phyloP scores from a whole-genome alignment of 805 yeast genomes.

The Candida easanensis region DNA sequence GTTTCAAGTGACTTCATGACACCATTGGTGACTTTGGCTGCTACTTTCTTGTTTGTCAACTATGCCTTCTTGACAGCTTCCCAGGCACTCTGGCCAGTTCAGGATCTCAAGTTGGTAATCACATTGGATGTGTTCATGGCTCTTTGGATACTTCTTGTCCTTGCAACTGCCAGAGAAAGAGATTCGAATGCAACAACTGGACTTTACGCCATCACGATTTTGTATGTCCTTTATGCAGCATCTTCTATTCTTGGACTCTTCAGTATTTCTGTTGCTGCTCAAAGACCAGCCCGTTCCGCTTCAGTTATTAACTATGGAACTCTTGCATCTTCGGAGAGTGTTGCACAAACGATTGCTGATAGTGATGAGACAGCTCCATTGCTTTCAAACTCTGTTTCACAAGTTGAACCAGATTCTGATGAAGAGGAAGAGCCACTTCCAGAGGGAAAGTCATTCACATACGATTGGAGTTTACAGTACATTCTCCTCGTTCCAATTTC shows the following conservation, averaged over 20 bases:
- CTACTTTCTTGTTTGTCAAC: constrained; percentile 50
- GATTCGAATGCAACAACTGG: constrained; percentile 37
- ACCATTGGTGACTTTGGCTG: constrained; percentile 48
- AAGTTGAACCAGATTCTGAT: constrained; percentile 16
- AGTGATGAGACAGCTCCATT: constrained; percentile 34
- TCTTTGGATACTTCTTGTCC: constrained; percentile 55
- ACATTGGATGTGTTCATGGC: constrained; percentile 51
- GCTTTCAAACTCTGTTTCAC: constrained; percentile 21
- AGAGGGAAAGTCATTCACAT: constrained; percentile 44
- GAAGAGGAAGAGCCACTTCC: constrained; percentile 20
- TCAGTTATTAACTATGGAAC: constrained; percentile 9
- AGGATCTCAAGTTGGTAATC: constrained; percentile 58
- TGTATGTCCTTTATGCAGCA: constrained; percentile 44
- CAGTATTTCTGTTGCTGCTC: constrained; percentile 32
- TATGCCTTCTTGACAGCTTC: constrained; percentile 48
- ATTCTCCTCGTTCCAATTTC: constrained; percentile 65
- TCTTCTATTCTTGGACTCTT: constrained; percentile 53
- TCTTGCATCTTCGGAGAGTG: constrained; percentile 8
- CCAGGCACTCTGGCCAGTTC: constrained; percentile 41
- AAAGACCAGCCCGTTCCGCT: constrained; percentile 8
- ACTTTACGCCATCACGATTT: constrained; percentile 43
- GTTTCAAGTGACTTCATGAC: constrained; percentile 48
- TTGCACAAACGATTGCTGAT: constrained; percentile 9
- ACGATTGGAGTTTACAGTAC: constrained; percentile 82
- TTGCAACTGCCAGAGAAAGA: constrained; percentile 35